Evolutionary conservation across 176 grass and related monocot species (phyloP).

Genomic region (Avena atlantica): DNA sequence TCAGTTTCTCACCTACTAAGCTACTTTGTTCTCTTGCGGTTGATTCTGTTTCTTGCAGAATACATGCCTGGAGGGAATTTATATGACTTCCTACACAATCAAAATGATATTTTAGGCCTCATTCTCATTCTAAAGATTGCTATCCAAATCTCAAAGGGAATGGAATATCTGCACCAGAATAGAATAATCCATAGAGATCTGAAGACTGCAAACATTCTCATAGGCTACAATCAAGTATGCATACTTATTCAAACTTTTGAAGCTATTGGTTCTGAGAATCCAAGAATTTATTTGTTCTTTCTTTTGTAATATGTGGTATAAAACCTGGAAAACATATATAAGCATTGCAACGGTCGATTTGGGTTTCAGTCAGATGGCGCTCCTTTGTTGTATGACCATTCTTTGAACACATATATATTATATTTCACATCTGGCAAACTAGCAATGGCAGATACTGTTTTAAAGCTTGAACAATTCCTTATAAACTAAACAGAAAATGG

Average conservation of each 20-base stretch:
- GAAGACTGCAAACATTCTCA: conserved; percentile 89
- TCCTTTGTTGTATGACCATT: not conserved
- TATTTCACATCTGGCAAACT: conserved; percentile 26
- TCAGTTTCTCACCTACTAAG: conserved; percentile 17
- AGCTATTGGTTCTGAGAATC: conserved; percentile 11
- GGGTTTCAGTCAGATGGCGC: not conserved
- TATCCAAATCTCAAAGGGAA: conserved; percentile 78
- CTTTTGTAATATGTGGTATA: not conserved
- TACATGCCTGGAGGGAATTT: conserved; percentile 87
- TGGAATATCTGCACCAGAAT: conserved; percentile 86
- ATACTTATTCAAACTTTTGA: conserved; percentile 20
- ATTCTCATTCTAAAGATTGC: conserved; percentile 64
- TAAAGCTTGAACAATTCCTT: conserved; percentile 26
- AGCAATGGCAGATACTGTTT: conserved; percentile 6
- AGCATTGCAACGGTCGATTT: not conserved
- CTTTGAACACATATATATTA: not conserved
- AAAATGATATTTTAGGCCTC: conserved; percentile 64
- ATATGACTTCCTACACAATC: conserved; percentile 83
- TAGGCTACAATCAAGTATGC: conserved; percentile 70
- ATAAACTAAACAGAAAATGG: conserved; percentile 4
- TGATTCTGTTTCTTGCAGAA: conserved; percentile 66
- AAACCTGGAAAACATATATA: conserved; percentile 26
- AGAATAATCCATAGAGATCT: conserved; percentile 96
- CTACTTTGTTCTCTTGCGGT: conserved; percentile 9
- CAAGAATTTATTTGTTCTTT: conserved; percentile 26